A percentile compares a stretch with the other conserved stretches of the same genome.
These are phyloP conservation scores for Podospora anserina DNA, from an alignment of 495 filamentous ascomycete genomes.

Conservation along the genomic window DNA sequence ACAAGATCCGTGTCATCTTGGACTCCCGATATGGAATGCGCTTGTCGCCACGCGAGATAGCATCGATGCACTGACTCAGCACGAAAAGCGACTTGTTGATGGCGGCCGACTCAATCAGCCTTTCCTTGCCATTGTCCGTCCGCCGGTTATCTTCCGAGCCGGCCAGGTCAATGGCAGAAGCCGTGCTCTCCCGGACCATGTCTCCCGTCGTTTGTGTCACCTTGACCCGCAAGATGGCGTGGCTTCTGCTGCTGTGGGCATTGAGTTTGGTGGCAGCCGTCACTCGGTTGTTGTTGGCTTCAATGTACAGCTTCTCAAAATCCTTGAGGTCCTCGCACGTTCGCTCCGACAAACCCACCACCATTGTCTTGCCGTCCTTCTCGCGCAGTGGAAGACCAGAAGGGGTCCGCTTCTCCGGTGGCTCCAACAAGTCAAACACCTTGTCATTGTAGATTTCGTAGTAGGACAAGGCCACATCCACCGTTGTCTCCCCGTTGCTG, in stretches of 20 bases:
- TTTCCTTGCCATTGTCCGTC: conserved; percentile 91
- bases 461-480: conserved; percentile 81
- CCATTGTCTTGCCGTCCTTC: conserved; percentile 84
- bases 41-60: conserved; percentile 65
- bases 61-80: conserved; percentile 92
- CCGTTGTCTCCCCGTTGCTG: conserved; percentile 65
- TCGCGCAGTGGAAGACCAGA: conserved; percentile 84
- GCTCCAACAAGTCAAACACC: conserved; percentile 88
- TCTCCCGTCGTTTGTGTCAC: conserved; percentile 70
- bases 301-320: conserved; percentile 88
- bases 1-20: conserved; percentile 96
- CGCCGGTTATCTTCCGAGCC: conserved; percentile 94
- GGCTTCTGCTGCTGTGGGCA: conserved; percentile 87
- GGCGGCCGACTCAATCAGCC: conserved; percentile 91
- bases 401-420: conserved; percentile 82
- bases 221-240: conserved; percentile 91
- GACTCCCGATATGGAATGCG: conserved; percentile 91
- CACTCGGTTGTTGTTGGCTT: conserved; percentile 88
- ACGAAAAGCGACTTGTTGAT: conserved; percentile 99
- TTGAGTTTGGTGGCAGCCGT: conserved; percentile 96
- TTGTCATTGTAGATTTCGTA: conserved; percentile 99
- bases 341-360: conserved; percentile 86
- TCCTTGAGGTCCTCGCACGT: conserved; percentile 84
- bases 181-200: conserved; percentile 71
- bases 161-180: conserved; percentile 92